These are phyloP conservation scores for Antarctomyces pellizariae DNA, from an alignment of 495 filamentous ascomycete species.

Conservation along the genomic window DNA sequence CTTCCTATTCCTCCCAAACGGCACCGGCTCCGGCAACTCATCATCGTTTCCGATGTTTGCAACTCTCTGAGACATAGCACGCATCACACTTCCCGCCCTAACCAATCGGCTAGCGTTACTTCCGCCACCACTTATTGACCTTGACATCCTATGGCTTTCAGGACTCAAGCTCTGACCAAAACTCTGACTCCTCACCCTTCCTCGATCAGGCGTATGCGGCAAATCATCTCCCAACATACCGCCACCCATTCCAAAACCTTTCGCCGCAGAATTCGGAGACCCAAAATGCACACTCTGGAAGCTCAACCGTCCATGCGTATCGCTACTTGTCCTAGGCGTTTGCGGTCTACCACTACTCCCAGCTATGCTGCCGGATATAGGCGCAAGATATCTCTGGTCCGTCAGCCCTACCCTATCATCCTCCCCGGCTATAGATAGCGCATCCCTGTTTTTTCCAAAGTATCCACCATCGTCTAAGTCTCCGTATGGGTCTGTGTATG, in stretches of 20 bases:
- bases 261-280: constrained; percentile 14
- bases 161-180: constrained; percentile 25
- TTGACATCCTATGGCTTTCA: constrained; percentile 27
- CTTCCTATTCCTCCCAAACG: constrained; percentile 33
- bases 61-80: constrained; percentile 91
- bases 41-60: constrained; percentile 79
- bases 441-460: no score
- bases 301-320: constrained; percentile 35
- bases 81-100: constrained; percentile 74
- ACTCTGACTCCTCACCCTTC: constrained; percentile 19
- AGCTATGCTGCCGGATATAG: constrained; percentile 52
- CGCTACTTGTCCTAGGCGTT: constrained; percentile 7
- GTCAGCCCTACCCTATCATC: constrained; percentile 49
- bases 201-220: constrained; percentile 15
- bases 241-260: constrained; percentile 17
- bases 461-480: constrained; percentile 27
- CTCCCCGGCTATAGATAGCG: no score
- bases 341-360: no score
- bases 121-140: constrained; percentile 24
- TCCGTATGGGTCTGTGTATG: constrained; percentile 5
- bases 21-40: constrained; percentile 50
- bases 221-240: constrained; percentile 40
- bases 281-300: constrained; percentile 32
- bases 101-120: constrained; percentile 40
- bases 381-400: constrained; percentile 31